A percentile compares a stretch with the other conserved stretches of the same genome.
These are phyloP conservation scores for Pyrenophora tritici-repentis DNA, from an alignment of 2,329 filamentous ascomycete genomes.

Conservation along the genomic window DNA sequence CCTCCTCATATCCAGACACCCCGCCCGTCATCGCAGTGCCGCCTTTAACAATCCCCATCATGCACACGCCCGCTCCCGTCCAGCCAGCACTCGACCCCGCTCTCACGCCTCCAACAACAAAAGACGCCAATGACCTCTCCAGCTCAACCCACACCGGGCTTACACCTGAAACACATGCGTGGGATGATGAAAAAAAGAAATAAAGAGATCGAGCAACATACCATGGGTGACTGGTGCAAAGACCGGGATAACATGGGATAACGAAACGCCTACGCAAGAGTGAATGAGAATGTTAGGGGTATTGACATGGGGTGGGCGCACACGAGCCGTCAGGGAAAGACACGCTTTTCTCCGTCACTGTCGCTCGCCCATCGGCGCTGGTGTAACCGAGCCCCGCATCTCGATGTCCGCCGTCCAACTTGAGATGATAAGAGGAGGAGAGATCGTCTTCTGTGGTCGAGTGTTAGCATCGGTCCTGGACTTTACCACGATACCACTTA, in stretches of 20 bases:
- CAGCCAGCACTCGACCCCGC: conserved; percentile 25
- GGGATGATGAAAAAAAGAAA: conserved; percentile 8
- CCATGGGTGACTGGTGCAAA: too few species aligned
- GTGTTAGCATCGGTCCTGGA: too few species aligned
- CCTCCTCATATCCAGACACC: conserved; percentile 3
- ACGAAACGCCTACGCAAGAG: conserved; percentile 5
- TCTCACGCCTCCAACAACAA: conserved; percentile 20
- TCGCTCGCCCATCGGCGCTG: conserved; percentile 1
- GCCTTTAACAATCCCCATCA: neutral
- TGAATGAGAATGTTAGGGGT: neutral
- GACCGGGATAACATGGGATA: conserved; percentile 1
- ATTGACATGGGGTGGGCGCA: neutral
- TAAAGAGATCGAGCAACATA: neutral
- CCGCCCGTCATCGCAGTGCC: conserved; percentile 21
- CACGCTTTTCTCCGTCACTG: too few species aligned
- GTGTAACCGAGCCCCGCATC: conserved; percentile 2
- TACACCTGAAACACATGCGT: conserved; percentile 33
- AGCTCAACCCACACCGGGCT: conserved; percentile 18
- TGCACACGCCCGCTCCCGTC: conserved; percentile 2
- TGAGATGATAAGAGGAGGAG: too few species aligned
- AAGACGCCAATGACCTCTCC: conserved; percentile 28
- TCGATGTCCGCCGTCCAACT: neutral
- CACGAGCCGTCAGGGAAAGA: conserved; percentile 6
- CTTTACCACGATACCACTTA: too few species aligned
- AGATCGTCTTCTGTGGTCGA: neutral